Percentiles rank a stretch among this genome's conserved stretches.
phyloP scores from a whole-genome alignment of 1,139 yeast genomes.

The Pichia sp. region DNA sequence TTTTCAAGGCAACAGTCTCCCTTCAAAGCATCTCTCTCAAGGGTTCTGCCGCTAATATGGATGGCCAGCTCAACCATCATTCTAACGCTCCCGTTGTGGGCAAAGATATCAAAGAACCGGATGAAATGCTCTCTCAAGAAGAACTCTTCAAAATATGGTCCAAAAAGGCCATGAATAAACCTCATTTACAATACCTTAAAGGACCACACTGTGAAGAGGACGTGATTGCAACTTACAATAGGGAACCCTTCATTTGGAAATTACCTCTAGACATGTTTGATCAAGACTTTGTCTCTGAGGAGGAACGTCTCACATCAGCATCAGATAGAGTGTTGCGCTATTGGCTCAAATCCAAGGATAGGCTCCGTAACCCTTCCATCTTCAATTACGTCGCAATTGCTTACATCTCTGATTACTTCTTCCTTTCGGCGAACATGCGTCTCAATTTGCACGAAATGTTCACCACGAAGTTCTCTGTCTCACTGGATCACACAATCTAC shows the following conservation, averaged over 20 bases:
- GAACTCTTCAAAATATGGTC: conserved; percentile 27
- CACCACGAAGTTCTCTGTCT: conserved; percentile 44
- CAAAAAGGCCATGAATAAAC: conserved; percentile 14
- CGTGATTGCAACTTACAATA: conserved; percentile 24
- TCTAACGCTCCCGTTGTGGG: conserved; percentile 23
- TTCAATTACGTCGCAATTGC: conserved; percentile 58
- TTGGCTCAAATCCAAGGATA: conserved; percentile 38
- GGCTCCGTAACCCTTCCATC: conserved; percentile 26
- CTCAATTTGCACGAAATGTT: conserved; percentile 35
- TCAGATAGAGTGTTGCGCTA: conserved; percentile 36
- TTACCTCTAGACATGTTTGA: conserved; percentile 37
- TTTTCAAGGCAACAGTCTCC: conserved; percentile 49
- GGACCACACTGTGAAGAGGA: conserved; percentile 13
- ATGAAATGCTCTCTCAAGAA: conserved; percentile 26
- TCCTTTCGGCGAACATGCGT: conserved; percentile 42
- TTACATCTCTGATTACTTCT: conserved; percentile 53
- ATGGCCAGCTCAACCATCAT: conserved; percentile 26
- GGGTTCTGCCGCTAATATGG: conserved; percentile 27
- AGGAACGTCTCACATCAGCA: conserved; percentile 27
- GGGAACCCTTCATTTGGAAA: conserved; percentile 36
- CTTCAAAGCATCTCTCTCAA: conserved; percentile 30
- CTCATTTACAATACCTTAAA: conserved; percentile 19
- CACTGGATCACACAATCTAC: conserved; percentile 62
- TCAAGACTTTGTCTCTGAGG: conserved; percentile 21
- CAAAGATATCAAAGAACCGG: conserved; percentile 25